Percentiles rank a stretch among this genome's conserved stretches.
phyloP scores from a whole-genome alignment of 805 yeast species.

The Debaryomyces prosopidis region DNA sequence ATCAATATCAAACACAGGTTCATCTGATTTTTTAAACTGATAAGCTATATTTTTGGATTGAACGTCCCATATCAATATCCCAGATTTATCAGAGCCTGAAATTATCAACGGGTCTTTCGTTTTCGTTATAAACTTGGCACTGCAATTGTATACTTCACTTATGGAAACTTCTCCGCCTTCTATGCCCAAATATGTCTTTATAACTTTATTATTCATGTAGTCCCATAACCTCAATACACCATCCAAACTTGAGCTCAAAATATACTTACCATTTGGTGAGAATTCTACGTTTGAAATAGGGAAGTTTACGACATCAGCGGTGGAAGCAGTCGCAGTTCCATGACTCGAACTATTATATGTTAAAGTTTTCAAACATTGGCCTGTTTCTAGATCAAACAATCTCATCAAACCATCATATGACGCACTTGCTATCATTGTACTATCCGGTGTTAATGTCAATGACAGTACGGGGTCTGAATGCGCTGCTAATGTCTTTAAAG shows the following conservation, averaged over 20 bases:
- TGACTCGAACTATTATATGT: slow-evolving; percentile 71
- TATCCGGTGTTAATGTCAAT: slow-evolving; percentile 72
- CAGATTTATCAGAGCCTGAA: slow-evolving; percentile 62
- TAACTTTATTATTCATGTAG: slow-evolving; percentile 75
- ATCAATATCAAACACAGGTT: slow-evolving; percentile 46
- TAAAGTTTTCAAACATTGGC: slow-evolving; percentile 88
- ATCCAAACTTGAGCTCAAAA: slow-evolving; percentile 78
- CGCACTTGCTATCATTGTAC: slow-evolving; percentile 80
- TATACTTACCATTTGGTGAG: slow-evolving; percentile 78
- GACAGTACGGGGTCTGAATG: slow-evolving; percentile 89
- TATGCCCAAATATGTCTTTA: slow-evolving; percentile 60
- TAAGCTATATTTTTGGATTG: slow-evolving; percentile 54
- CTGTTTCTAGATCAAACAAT: slow-evolving; percentile 82
- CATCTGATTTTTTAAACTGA: slow-evolving; percentile 15
- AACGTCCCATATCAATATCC: slow-evolving; percentile 64
- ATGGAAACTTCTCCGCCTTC: slow-evolving; percentile 26
- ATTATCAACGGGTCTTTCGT: slow-evolving; percentile 42
- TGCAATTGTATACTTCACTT: slow-evolving; percentile 55
- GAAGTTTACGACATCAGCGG: slow-evolving; percentile 47
- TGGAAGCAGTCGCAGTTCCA: slow-evolving; percentile 59
- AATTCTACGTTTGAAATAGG: slow-evolving; percentile 76
- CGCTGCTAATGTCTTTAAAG: slow-evolving; percentile 80
- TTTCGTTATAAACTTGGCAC: slow-evolving; percentile 49
- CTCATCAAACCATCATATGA: slow-evolving; percentile 92
- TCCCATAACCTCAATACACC: slow-evolving; percentile 84